Evolutionary conservation across 2,329 filamentous ascomycete genomes (phyloP).

Genomic region (Beauveria sp.): DNA sequence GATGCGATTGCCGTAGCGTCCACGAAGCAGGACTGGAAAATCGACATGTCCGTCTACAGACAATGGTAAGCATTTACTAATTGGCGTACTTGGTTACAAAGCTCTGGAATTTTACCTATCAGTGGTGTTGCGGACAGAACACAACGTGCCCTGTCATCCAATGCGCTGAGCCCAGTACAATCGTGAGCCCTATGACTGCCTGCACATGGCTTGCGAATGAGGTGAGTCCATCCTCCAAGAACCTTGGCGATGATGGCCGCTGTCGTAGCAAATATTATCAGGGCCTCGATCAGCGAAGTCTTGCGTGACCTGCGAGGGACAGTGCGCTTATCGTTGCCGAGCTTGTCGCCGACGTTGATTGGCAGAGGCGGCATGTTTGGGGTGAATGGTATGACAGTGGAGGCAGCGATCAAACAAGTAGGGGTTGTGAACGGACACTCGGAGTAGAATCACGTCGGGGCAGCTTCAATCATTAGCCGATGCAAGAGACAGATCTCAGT

Average conservation of each 20-base stretch:
- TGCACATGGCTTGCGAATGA: neutral
- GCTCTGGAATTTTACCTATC: neutral
- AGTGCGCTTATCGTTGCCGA: neutral
- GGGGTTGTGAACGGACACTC: neutral
- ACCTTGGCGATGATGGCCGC: neutral
- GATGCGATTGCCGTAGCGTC: constrained; percentile 66
- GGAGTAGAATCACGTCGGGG: neutral
- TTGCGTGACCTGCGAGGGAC: neutral
- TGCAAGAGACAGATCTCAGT: too few species aligned
- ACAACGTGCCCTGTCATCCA: neutral
- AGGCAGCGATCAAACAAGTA: neutral
- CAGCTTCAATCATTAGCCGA: neutral
- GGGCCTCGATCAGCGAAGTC: neutral
- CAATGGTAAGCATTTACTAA: neutral
- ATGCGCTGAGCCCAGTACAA: neutral
- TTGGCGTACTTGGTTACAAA: neutral
- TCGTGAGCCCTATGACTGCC: too few species aligned
- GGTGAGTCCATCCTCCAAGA: neutral
- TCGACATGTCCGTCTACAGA: constrained; percentile 80
- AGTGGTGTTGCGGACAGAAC: constrained; percentile 5
- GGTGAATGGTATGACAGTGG: neutral
- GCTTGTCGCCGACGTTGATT: neutral
- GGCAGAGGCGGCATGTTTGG: neutral
- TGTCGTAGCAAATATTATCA: neutral
- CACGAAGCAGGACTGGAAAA: constrained; percentile 65